Base-by-base conservation (phyloP, 73 alveolate species). In the Urostyla sp. region DNA sequence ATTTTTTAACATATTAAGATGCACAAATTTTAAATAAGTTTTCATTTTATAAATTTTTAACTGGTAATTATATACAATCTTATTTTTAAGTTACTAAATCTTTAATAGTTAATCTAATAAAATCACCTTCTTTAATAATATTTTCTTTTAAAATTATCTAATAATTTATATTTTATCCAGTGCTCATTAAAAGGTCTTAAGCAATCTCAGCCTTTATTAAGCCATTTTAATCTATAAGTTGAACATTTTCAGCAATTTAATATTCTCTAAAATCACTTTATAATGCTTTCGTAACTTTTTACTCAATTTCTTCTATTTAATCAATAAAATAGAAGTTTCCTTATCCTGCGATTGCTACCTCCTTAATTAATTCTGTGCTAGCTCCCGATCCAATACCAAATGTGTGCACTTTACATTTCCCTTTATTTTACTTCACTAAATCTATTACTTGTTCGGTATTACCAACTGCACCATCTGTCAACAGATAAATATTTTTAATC, bases 401-500 rank as follows among this genome's bases (percentile, higher is more conserved):
- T 23, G 85, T 72, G 46, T 81, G 88, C 21, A 87, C 94, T 48
- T 89, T 82, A 34, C 80, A 15, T 48, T 31, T 48, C 27, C 80
- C 27, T 1, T 80, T 88, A 57, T 84, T 45, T 7, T 60, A 75
- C 37, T 87, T 52, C 16, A 87, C 85, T 20, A 87, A 60, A 46
- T 89, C 31, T 5, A 94, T 55, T 11, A 96, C 90, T 28, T 66
- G 72, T 30, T 88, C 88, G 28, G 94, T 87, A 56, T 95, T 81
- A 44, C 69, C 37, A 6, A 94, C 98, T 57, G 80, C 96, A 0
- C 99, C 99, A 88, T 97, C 99, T 30, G 99, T 97, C 49, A 97
- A 84, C 38, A 97, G 84, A 73, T 90, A 97, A 6, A 97, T 83
- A 67, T 90, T 75, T 63, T 89, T 86, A 0, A 92, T 94, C 30